Evolutionary conservation across 352 stramenopile species (phyloP).

Genomic region (Pythium dissimile): DNA sequence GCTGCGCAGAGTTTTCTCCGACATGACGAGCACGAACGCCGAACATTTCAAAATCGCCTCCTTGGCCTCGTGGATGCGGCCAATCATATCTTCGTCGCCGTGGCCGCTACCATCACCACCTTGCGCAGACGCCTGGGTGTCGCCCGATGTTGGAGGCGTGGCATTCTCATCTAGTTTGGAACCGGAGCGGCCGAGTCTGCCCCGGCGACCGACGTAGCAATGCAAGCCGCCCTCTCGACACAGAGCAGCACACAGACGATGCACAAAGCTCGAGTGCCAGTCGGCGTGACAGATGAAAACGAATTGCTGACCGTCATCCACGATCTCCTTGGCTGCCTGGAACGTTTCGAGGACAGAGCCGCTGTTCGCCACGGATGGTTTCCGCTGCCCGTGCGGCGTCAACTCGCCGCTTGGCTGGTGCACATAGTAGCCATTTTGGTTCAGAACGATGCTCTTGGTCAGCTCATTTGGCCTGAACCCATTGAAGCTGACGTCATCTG

Average conservation of each 20-base stretch:
- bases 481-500: constrained; percentile 29
- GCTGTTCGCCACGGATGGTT: neutral
- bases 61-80: constrained; percentile 75
- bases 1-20: constrained; percentile 65
- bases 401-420: constrained; percentile 25
- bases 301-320: constrained; percentile 63
- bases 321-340: constrained; percentile 45
- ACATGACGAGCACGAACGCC: constrained; percentile 68
- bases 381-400: neutral
- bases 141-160: constrained; percentile 1
- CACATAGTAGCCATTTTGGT: constrained; percentile 70
- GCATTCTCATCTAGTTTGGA: constrained; percentile 8
- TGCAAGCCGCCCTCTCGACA: constrained; percentile 59
- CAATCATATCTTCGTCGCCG: constrained; percentile 60
- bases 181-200: neutral
- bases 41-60: constrained; percentile 83
- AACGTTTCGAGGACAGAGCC: constrained; percentile 64
- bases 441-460: constrained; percentile 63
- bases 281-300: constrained; percentile 85
- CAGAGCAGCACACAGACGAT: constrained; percentile 63
- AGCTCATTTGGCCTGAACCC: constrained; percentile 28
- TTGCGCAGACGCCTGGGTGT: constrained; percentile 5
- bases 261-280: constrained; percentile 66
- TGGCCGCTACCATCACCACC: neutral
- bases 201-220: constrained; percentile 66